These are phyloP conservation scores for Symbiotaphrina buchneri DNA, from an alignment of 495 filamentous ascomycete genomes.

Conservation along the genomic window DNA sequence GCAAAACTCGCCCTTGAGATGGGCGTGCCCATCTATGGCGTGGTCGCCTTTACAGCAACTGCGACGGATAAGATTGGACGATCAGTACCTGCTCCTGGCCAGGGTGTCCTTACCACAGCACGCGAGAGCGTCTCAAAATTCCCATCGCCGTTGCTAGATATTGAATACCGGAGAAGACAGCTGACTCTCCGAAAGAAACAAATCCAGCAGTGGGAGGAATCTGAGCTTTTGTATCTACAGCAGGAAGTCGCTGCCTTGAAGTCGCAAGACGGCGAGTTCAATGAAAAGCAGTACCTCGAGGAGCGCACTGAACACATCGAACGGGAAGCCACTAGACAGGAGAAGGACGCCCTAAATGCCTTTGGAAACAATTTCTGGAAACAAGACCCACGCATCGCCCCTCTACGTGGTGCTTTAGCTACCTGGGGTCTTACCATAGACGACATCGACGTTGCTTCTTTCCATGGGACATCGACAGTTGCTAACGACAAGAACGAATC, in stretches of 20 bases:
- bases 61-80: conserved; percentile 98
- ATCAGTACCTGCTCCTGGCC: conserved; percentile 85
- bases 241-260: conserved; percentile 85
- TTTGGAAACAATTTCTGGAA: conserved; percentile 98
- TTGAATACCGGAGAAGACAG: conserved; percentile 90
- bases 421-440: conserved; percentile 98
- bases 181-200: conserved; percentile 78
- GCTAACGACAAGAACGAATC: conserved; percentile 99
- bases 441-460: conserved; percentile 83
- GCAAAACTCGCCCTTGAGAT: conserved; percentile 91
- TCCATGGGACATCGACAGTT: conserved; percentile 96
- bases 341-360: conserved; percentile 74
- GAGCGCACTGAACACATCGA: conserved; percentile 74
- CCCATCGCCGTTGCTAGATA: conserved; percentile 83
- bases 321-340: conserved; percentile 70
- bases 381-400: conserved; percentile 77
- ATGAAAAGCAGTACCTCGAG: conserved; percentile 65
- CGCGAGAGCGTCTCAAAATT: conserved; percentile 79
- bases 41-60: conserved; percentile 86
- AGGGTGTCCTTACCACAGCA: conserved; percentile 94
- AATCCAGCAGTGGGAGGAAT: conserved; percentile 90
- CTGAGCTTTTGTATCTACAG: conserved; percentile 78
- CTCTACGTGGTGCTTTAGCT: conserved; percentile 79
- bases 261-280: conserved; percentile 42
- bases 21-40: conserved; percentile 94